These are phyloP conservation scores for Thymus mandschuricus DNA, from an alignment of 257 asterid species.

Conservation along the genomic window DNA sequence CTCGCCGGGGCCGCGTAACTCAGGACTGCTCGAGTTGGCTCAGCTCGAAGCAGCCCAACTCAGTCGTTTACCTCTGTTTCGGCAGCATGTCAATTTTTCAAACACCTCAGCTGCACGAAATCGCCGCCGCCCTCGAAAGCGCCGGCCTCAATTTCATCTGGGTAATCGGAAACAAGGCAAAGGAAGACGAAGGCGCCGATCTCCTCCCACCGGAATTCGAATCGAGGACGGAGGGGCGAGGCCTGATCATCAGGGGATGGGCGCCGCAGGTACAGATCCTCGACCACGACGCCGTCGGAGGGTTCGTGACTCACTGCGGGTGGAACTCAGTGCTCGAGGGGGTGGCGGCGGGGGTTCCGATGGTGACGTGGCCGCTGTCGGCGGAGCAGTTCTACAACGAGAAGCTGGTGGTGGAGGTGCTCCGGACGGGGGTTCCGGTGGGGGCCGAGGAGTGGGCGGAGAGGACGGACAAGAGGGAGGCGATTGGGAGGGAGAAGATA, in stretches of 20 bases:
- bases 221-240: constrained; percentile 26
- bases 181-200: neutral
- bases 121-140: constrained; percentile 42
- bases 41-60: constrained; percentile 45
- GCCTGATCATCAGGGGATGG: constrained; percentile 41
- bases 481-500: constrained; percentile 17
- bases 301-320: constrained; percentile 53
- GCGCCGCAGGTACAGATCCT: constrained; percentile 44
- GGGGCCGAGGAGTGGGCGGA: constrained; percentile 42
- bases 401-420: constrained; percentile 33
- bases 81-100: constrained; percentile 54
- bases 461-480: constrained; percentile 25
- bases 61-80: constrained; percentile 61
- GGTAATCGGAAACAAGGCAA: constrained; percentile 25
- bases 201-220: constrained; percentile 37
- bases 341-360: constrained; percentile 44
- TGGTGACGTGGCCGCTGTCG: constrained; percentile 53
- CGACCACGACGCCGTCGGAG: constrained; percentile 43
- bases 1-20: constrained; percentile 45
- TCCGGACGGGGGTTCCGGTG: constrained; percentile 41
- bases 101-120: constrained; percentile 41
- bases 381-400: constrained; percentile 50
- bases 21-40: constrained; percentile 62
- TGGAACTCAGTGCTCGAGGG: constrained; percentile 48
- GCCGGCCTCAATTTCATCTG: constrained; percentile 41